A percentile compares a stretch with the other conserved stretches of the same genome.
Conservation (phyloP, 2,329 filamentous ascomycete genomes). For the Beauveria sp. region DNA sequence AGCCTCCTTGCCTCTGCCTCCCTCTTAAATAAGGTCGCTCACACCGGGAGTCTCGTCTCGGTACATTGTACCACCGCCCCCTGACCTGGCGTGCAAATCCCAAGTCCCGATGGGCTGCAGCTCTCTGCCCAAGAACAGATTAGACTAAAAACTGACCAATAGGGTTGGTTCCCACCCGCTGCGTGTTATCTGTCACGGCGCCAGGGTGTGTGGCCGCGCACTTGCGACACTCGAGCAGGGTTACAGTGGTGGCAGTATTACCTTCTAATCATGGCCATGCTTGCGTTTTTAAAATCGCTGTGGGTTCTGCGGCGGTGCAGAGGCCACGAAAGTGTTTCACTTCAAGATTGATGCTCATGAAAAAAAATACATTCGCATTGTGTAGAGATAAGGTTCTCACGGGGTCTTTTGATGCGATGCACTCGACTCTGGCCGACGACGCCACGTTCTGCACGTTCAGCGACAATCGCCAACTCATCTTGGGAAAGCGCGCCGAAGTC, state of each 20-base stretch:
- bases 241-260: not conserved
- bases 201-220: not conserved
- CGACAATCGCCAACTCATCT: not conserved
- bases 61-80: slow-evolving; percentile 28
- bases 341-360: slow-evolving; percentile 2
- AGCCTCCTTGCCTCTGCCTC: not conserved
- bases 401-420: not conserved
- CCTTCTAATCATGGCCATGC: not conserved
- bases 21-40: slow-evolving; percentile 12
- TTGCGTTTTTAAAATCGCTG: not conserved
- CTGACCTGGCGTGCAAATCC: slow-evolving; percentile 27
- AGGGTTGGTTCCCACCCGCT: slow-evolving; percentile 27
- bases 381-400: not conserved
- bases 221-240: slow-evolving; percentile 3
- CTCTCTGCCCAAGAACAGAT: slow-evolving; percentile 26
- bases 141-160: slow-evolving; percentile 22
- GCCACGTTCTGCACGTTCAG: too few species aligned
- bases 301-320: slow-evolving; percentile 8
- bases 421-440: too few species aligned
- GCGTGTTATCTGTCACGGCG: slow-evolving; percentile 26
- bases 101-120: slow-evolving; percentile 22
- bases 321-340: slow-evolving; percentile 10
- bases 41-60: slow-evolving; percentile 27
- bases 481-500: not conserved
- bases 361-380: not conserved